A percentile compares a stretch with the other conserved stretches of the same genome.
These are phyloP conservation scores for Phytophthora crassamura DNA, from an alignment of 352 stramenopile species.

Conservation along the genomic window DNA sequence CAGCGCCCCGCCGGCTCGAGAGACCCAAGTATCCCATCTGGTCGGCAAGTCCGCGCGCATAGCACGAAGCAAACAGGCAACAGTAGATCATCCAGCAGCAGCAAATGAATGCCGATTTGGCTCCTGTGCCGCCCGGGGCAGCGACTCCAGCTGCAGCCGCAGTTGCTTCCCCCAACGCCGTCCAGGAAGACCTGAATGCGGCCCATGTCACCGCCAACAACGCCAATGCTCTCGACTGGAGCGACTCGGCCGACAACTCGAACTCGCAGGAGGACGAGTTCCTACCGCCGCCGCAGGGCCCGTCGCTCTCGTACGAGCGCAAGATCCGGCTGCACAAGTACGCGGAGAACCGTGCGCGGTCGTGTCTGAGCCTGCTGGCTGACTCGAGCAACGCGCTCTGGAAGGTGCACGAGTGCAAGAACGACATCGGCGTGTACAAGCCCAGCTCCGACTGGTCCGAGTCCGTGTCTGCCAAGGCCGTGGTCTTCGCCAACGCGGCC, in stretches of 20 bases:
- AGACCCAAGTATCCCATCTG: too few relatives aligned
- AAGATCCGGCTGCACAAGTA: constrained; percentile 89
- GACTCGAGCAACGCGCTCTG: constrained; percentile 82
- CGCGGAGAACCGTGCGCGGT: constrained; percentile 83
- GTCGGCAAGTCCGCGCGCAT: too few relatives aligned
- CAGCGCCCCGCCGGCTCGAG: too few relatives aligned
- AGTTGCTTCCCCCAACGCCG: constrained; percentile 4
- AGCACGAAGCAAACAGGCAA: too few relatives aligned
- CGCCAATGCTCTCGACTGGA: constrained; percentile 52
- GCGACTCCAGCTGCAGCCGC: not conserved
- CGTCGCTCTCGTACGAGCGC: constrained; percentile 85
- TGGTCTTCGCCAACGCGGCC: constrained; percentile 75
- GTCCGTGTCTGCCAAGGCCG: constrained; percentile 83
- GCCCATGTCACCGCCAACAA: constrained; percentile 28
- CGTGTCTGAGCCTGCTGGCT: constrained; percentile 73
- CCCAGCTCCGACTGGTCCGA: constrained; percentile 89
- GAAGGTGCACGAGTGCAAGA: constrained; percentile 84
- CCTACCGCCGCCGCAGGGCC: constrained; percentile 60
- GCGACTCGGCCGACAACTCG: constrained; percentile 66
- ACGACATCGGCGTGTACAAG: constrained; percentile 85
- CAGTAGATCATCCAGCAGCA: not conserved
- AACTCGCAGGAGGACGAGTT: constrained; percentile 69
- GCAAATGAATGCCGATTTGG: constrained; percentile 31
- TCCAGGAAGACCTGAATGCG: constrained; percentile 3
- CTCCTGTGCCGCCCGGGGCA: constrained; percentile 7